phyloP scores from a whole-genome alignment of 148 eudicot species.

The Gaultheria prostrata region DNA sequence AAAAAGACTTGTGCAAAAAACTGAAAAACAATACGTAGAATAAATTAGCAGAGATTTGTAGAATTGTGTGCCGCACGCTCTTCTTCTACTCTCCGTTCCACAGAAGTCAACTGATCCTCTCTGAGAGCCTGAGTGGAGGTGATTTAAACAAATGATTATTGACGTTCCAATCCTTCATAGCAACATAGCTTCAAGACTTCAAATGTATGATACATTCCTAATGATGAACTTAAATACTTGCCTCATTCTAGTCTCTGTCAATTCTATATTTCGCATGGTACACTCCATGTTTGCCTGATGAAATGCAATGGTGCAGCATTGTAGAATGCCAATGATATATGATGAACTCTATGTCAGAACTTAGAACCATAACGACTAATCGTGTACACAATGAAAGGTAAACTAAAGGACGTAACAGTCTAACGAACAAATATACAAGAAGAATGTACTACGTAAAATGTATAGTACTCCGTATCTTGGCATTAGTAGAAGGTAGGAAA shows the following conservation, averaged over 20 bases:
- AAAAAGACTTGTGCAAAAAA: not conserved
- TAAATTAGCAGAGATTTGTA: not conserved
- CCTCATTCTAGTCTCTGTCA: conserved; percentile 94
- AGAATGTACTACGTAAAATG: no score
- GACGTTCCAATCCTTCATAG: no score
- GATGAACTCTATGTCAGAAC: not conserved
- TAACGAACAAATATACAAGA: not conserved
- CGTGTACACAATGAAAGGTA: no score
- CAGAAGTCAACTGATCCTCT: conserved; percentile 86
- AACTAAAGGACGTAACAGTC: not conserved
- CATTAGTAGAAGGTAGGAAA: not conserved
- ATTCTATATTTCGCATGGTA: conserved; percentile 82
- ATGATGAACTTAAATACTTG: conserved; percentile 46
- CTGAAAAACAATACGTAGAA: not conserved
- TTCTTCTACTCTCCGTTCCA: conserved; percentile 91
- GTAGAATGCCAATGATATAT: not conserved
- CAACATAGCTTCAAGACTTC: not conserved
- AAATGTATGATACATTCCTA: not conserved
- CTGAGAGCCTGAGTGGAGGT: conserved; percentile 55
- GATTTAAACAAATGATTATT: no score
- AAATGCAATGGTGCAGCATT: not conserved
- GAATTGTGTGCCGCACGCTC: conserved; percentile 93
- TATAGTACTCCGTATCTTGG: no score
- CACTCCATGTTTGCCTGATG: conserved; percentile 88
- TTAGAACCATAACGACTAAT: not conserved